phyloP scores from a whole-genome alignment of 83 land plant species.

The Picea abies region DNA sequence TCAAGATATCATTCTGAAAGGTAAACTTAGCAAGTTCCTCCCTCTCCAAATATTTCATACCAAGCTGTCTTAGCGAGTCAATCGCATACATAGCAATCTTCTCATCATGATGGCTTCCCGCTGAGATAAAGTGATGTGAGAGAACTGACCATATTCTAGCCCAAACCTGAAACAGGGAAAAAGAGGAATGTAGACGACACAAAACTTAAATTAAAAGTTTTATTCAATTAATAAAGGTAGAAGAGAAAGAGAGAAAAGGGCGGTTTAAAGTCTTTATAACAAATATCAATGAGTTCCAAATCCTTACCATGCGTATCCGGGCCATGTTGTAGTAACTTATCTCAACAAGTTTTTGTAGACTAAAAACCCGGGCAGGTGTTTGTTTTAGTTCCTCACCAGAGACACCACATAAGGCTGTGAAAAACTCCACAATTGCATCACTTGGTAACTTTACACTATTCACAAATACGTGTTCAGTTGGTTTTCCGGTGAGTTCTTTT shows the following conservation, averaged over 20 bases:
- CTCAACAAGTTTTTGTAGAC: conserved; percentile 96
- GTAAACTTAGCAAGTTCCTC: conserved; percentile 89
- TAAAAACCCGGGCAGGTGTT: conserved; percentile 91
- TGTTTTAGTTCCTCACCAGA: conserved; percentile 93
- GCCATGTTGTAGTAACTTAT: conserved; percentile 99
- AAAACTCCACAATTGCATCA: conserved; percentile 92
- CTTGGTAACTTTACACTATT: conserved; percentile 93
- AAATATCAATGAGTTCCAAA: too few species aligned
- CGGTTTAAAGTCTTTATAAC: not conserved
- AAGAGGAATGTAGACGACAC: not conserved
- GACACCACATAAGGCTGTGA: conserved; percentile 90
- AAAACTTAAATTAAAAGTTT: not conserved
- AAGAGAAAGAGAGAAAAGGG: not conserved
- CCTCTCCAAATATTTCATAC: conserved; percentile 95
- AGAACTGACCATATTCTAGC: conserved; percentile 94
- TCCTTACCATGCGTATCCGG: conserved; percentile 88
- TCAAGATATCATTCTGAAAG: conserved; percentile 96
- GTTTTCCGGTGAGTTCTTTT: conserved; percentile 86
- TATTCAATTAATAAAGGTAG: not conserved
- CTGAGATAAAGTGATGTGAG: conserved; percentile 90
- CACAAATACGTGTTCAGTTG: conserved; percentile 89
- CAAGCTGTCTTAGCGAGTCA: conserved; percentile 95
- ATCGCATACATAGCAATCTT: conserved; percentile 98
- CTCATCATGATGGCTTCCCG: conserved; percentile 97
- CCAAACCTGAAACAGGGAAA: conserved; percentile 75